Percentiles rank a stretch among this genome's conserved stretches.
phyloP scores from a whole-genome alignment of 768 basidiomycete species.

The Suillus clintonianus region DNA sequence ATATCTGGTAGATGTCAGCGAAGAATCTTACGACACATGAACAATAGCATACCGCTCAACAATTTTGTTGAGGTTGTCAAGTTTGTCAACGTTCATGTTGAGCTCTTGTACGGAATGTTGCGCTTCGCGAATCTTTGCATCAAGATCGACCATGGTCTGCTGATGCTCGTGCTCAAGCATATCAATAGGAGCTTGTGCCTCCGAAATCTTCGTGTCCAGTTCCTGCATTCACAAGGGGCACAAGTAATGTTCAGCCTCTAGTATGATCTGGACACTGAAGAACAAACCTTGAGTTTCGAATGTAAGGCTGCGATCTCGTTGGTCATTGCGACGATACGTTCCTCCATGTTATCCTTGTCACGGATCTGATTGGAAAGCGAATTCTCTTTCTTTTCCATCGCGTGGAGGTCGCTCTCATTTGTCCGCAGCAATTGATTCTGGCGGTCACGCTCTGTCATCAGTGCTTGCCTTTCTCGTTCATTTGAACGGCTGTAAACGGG shows the following conservation, averaged over 20 bases:
- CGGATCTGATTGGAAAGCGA: conserved; percentile 57
- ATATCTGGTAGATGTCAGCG: conserved; percentile 51
- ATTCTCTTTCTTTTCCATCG: conserved; percentile 61
- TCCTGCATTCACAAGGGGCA: conserved; percentile 44
- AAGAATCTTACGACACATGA: neutral
- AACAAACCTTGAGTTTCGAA: conserved; percentile 51
- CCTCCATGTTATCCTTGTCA: conserved; percentile 58
- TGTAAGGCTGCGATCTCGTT: conserved; percentile 51
- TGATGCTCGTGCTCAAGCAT: conserved; percentile 58
- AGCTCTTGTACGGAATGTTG: conserved; percentile 64
- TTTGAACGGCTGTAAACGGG: conserved; percentile 52
- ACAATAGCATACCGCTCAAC: conserved; percentile 58
- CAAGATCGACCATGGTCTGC: conserved; percentile 50
- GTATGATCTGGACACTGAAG: neutral
- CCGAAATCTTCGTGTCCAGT: conserved; percentile 58
- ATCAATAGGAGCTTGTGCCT: conserved; percentile 66
- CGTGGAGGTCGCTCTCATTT: conserved; percentile 61
- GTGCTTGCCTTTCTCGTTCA: conserved; percentile 61
- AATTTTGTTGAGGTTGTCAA: conserved; percentile 58
- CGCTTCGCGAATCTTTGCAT: conserved; percentile 48
- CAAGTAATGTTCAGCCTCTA: neutral
- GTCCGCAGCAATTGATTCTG: conserved; percentile 52
- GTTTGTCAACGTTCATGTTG: conserved; percentile 61
- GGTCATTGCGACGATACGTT: conserved; percentile 57
- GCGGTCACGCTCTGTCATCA: conserved; percentile 64